Evolutionary conservation across 2,329 filamentous ascomycete genomes (phyloP), one percentile per base, ranked within the genome.

Genomic region (Leptographium lundbergii): DNA sequence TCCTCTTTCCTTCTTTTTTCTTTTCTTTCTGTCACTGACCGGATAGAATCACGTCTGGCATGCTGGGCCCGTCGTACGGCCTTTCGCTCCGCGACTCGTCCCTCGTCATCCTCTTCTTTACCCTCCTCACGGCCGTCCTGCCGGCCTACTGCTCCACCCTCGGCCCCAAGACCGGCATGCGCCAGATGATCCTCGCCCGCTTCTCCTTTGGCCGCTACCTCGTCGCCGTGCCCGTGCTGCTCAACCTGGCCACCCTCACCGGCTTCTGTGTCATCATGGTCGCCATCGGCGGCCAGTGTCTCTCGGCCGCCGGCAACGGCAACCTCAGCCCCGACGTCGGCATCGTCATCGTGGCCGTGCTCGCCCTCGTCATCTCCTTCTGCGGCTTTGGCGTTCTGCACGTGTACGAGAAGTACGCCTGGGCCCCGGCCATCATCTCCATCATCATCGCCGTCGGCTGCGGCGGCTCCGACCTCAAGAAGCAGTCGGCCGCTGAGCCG

Each of bases 171-270:
- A 85, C 81, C 11, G 84, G 82, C 50, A 79, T 86, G 76, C 75
- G 83, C 19, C 82, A 86, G 68, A 83, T 86, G 76, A 77, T 86
- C 9, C 81, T 84, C 63, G 82, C 84, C 4, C 74, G 84, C 25
- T 86, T 80, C 68, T 80, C 78, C 48, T 87, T 84, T 66, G 82
- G 81, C 22, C 75, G 77, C 48, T 84, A 83, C 65, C 70, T 81
- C 24, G 79, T 84, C 39, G 79, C 77, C 0, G 67, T 86, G n/a
- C 77, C 81, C 2, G 78, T 85, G 3, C 66, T 86, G 11, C 72
- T 86, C 61, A 86, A 86, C 65, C 72, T 86, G 27, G 81, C 81
- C 17, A 85, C 81, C 0, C 72, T 85, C 2, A 80, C 77, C 4
- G 82, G 82, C n/a, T 86, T 86, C 71, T 80, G 77, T 56, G 76